Conservation (phyloP, 192 early-diverging fungal species). For the Borealophlyctis nickersoniae region DNA sequence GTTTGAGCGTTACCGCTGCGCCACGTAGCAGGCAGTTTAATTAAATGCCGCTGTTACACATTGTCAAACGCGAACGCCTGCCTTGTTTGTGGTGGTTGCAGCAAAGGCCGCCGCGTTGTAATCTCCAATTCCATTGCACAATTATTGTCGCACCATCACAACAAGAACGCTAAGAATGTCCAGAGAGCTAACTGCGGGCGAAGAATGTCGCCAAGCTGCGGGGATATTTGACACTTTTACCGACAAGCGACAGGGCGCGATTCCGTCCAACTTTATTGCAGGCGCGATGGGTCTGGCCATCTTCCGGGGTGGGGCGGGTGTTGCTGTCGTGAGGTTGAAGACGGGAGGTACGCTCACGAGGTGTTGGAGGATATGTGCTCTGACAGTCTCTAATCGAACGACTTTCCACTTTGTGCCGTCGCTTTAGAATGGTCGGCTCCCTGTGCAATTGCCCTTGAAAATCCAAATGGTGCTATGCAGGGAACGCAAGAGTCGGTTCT, state of each 20-base stretch:
- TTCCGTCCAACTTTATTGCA: conserved; percentile 36
- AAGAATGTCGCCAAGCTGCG: conserved; percentile 50
- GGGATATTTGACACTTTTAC: conserved; percentile 45
- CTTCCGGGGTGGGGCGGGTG: conserved; percentile 41
- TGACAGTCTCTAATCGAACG: too few species aligned
- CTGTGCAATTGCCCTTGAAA: conserved; percentile 49
- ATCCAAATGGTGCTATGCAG: conserved; percentile 37
- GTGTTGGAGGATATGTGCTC: not conserved
- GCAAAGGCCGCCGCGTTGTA: too few species aligned
- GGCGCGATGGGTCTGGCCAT: conserved; percentile 44
- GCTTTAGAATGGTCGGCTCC: conserved; percentile 58
- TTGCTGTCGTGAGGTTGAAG: conserved; percentile 50
- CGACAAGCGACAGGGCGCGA: conserved; percentile 25
- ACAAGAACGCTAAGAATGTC: not conserved
- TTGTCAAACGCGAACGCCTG: too few species aligned
- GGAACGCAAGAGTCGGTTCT: conserved; percentile 46
- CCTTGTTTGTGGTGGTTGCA: too few species aligned
- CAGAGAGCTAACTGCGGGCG: conserved; percentile 37
- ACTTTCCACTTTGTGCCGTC: not conserved
- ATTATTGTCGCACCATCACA: not conserved
- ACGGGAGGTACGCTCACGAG: conserved; percentile 46
- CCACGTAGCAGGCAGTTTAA: too few species aligned
- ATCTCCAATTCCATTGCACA: too few species aligned
- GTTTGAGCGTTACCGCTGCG: too few species aligned
- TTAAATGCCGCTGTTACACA: too few species aligned